Evolutionary conservation across 352 stramenopile genomes (phyloP), one percentile per base, ranked within the genome.

Genomic region (Phytopythium helicoides): DNA sequence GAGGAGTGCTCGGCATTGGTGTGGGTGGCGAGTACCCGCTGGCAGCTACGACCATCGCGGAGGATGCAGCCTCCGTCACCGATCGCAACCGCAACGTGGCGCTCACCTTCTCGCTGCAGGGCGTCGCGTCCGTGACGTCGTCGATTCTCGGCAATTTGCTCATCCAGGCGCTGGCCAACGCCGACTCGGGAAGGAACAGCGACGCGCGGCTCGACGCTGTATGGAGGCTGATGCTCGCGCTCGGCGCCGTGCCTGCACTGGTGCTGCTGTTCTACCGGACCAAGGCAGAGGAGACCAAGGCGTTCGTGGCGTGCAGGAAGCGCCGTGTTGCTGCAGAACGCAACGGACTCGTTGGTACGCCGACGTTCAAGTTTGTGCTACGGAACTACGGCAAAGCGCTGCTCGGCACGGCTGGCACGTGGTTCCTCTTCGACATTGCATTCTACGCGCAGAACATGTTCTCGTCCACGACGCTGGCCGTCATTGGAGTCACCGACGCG

Each of bases 381-480:
- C 59, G 59, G 4, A 61, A 88, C 63, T 86, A 86, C 52, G 64
- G 77, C 14, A 52, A 61, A 12, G 61, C 62, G 12, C 58, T 94
- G 4, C 34, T 93, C 3, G 85, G 82, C 6, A 91, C 80, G 36
- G 82, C 85, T 0, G 78, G n/a, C n/a, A n/a, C n/a, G n/a, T n/a
- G n/a, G n/a, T n/a, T n/a, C n/a, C n/a, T n/a, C n/a, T n/a, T n/a
- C 55, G 86, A 95, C 54, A 88, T 95, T 52, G 80, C 89, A 1
- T 94, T 88, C 56, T 93, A 89, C 62, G 76, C 81, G 1, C 79
- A 92, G 57, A 90, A 88, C 49, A 57, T 94, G 12, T 95, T 92
- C 62, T 89, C 78, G 15, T 78, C 81, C 19, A 86, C 64, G 39
- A 89, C 89, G 31, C 36, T 89, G 40, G 71, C 65, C 1, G 76